phyloP scores from a whole-genome alignment of 2,329 filamentous ascomycete genomes.

The Penicillium sp. region DNA sequence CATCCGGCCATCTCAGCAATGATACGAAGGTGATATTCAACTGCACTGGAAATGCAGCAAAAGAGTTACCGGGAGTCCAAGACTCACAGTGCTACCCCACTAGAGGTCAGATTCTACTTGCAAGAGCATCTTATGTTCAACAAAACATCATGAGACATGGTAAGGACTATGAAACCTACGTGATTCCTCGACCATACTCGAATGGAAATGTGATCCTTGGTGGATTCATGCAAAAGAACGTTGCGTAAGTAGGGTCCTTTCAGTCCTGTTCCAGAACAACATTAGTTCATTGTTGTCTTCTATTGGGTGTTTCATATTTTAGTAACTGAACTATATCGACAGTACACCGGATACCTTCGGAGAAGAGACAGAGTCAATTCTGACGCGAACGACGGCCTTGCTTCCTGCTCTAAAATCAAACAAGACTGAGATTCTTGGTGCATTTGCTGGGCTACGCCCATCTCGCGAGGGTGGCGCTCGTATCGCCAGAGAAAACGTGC shows the following conservation, averaged over 20 bases:
- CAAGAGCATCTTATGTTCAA: slow-evolving; percentile 34
- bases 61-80: slow-evolving; percentile 37
- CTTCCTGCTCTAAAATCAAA: slow-evolving; percentile 30
- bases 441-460: slow-evolving; percentile 27
- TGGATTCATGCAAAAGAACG: slow-evolving; percentile 35
- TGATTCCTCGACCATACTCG: slow-evolving; percentile 41
- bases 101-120: slow-evolving; percentile 43
- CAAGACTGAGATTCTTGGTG: slow-evolving; percentile 35
- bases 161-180: slow-evolving; percentile 43
- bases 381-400: slow-evolving; percentile 37
- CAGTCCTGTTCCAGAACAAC: neutral
- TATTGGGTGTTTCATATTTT: neutral
- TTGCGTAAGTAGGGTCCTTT: slow-evolving; percentile 12
- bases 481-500: slow-evolving; percentile 13
- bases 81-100: slow-evolving; percentile 46
- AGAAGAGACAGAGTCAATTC: slow-evolving; percentile 41
- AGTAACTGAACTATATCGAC: slow-evolving; percentile 24
- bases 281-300: neutral
- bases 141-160: slow-evolving; percentile 45
- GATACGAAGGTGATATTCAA: slow-evolving; percentile 9
- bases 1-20: slow-evolving; percentile 5
- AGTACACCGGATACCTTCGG: slow-evolving; percentile 34
- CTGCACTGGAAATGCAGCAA: slow-evolving; percentile 37
- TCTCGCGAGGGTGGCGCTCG: slow-evolving; percentile 20
- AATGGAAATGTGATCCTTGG: slow-evolving; percentile 42